Evolutionary conservation across 2,329 filamentous ascomycete genomes (phyloP).

Genomic region (Colletotrichum echinochloae): DNA sequence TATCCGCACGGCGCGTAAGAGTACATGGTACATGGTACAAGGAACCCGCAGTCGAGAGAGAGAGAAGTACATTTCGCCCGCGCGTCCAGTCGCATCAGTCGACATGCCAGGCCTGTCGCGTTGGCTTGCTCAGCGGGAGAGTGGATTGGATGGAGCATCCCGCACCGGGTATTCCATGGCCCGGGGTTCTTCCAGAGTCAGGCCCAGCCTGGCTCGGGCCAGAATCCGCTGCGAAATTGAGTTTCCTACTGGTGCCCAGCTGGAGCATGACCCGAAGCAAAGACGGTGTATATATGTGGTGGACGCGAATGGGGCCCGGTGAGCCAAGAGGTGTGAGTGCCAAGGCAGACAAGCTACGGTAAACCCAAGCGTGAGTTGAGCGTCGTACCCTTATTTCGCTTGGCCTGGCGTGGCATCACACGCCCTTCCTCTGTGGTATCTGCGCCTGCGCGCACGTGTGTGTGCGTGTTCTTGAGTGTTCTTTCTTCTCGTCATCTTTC

Average conservation of each 20-base stretch:
- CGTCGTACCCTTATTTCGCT: slow-evolving; percentile 10
- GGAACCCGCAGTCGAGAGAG: background rate
- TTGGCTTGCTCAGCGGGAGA: slow-evolving; percentile 33
- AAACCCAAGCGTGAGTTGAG: slow-evolving; percentile 6
- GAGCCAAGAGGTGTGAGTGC: slow-evolving; percentile 3
- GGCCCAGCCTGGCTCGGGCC: slow-evolving; percentile 31
- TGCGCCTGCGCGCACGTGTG: background rate
- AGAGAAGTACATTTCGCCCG: background rate
- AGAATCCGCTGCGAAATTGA: slow-evolving; percentile 39
- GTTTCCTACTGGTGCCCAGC: slow-evolving; percentile 37
- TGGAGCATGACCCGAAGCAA: slow-evolving; percentile 38
- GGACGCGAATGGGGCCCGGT: background rate
- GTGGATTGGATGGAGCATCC: slow-evolving; percentile 40
- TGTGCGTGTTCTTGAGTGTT: background rate
- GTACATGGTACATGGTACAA: slow-evolving; percentile 1
- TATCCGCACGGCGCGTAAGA: slow-evolving; percentile 32
- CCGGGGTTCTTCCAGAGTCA: slow-evolving; percentile 36
- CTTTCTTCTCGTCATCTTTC: background rate
- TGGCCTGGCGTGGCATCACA: slow-evolving; percentile 7
- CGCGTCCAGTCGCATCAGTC: slow-evolving; percentile 35
- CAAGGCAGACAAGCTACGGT: slow-evolving; percentile 11
- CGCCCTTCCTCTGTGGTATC: background rate
- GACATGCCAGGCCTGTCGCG: slow-evolving; percentile 29
- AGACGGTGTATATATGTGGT: slow-evolving; percentile 24
- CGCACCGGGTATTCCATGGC: slow-evolving; percentile 24